A percentile compares a stretch with the other conserved stretches of the same genome.
Evolutionary conservation across 2,329 filamentous ascomycete species (phyloP).

Genomic region (Microdochium trichocladiopsis): DNA sequence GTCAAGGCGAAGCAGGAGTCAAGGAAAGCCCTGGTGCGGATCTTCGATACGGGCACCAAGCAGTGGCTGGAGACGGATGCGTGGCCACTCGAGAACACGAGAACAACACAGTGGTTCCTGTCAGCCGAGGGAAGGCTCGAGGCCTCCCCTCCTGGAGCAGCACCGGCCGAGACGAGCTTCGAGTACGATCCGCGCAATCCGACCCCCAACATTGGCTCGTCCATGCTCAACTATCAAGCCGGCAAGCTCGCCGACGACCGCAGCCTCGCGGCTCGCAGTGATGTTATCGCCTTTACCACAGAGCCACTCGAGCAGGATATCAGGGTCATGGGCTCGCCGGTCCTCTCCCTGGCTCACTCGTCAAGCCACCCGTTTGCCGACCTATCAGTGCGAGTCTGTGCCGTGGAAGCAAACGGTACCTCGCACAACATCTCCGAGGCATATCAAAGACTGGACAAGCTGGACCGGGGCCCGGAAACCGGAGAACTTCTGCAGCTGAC

Average conservation of each 20-base stretch:
- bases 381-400: conserved; percentile 3
- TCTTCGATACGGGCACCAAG: conserved; percentile 8
- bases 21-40: conserved; percentile 1
- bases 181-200: conserved; percentile 4
- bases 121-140: background rate
- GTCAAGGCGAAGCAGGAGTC: conserved; percentile 1
- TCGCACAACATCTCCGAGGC: conserved; percentile 2
- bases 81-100: conserved; percentile 3
- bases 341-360: conserved; percentile 1
- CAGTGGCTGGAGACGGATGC: conserved; percentile 6
- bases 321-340: conserved; percentile 2
- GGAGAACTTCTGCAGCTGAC: background rate
- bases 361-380: conserved; percentile 4
- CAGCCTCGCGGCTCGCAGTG: background rate
- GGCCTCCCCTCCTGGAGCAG: background rate
- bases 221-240: background rate
- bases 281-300: conserved; percentile 1
- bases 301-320: conserved; percentile 1
- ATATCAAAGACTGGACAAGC: conserved; percentile 2
- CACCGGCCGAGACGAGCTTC: conserved; percentile 1
- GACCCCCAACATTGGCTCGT: conserved; percentile 1
- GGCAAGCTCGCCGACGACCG: background rate
- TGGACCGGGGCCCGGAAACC: background rate
- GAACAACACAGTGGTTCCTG: background rate
- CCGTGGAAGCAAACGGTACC: background rate